Evolutionary conservation across 345 rosid species (phyloP).

Genomic region (Populus tremula): DNA sequence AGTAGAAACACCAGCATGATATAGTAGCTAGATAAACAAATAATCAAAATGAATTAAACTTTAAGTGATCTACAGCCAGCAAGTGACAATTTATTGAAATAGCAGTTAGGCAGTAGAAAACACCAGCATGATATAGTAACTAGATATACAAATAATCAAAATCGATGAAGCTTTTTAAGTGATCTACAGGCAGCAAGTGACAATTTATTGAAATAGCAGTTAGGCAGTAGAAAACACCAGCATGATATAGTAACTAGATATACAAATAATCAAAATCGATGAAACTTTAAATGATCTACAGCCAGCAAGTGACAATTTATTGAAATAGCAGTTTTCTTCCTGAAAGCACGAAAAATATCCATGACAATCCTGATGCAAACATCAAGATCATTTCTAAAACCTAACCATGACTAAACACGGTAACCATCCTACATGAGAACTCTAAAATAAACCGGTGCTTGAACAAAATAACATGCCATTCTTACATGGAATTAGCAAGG

Average conservation of each 20-base stretch:
- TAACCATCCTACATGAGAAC: neutral
- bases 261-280: neutral
- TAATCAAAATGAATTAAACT: neutral
- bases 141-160: neutral
- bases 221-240: conserved; percentile 8
- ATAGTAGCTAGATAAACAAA: neutral
- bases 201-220: neutral
- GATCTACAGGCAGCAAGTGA: neutral
- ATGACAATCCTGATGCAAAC: neutral
- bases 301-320: neutral
- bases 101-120: conserved; percentile 2
- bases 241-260: neutral
- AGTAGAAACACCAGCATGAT: neutral
- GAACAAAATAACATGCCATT: neutral
- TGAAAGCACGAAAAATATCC: neutral
- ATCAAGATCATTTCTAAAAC: neutral
- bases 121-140: neutral
- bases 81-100: neutral
- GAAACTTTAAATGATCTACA: neutral
- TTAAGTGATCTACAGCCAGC: neutral
- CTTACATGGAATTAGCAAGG: too few species aligned
- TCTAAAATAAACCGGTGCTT: neutral
- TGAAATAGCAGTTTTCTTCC: neutral
- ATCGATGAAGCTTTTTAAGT: neutral
- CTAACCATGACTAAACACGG: neutral